phyloP scores from a whole-genome alignment of 805 yeast species.

The Teunomyces funiuensis region DNA sequence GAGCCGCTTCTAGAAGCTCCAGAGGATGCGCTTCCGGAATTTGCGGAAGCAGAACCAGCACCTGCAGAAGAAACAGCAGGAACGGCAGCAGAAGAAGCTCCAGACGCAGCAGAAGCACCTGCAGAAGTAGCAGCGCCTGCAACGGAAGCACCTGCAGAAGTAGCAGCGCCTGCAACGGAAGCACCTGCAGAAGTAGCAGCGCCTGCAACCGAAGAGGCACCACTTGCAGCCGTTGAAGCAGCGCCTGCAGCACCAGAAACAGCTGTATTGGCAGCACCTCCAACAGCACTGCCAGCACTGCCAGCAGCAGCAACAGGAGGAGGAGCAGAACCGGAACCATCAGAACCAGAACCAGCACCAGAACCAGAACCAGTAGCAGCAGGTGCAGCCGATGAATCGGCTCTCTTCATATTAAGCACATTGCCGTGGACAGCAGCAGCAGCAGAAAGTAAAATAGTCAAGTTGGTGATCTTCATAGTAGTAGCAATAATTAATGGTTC shows the following conservation, averaged over 20 bases:
- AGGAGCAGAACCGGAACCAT: conserved; percentile 7
- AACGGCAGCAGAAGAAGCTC: conserved; percentile 16
- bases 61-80: conserved; percentile 16
- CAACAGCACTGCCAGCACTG: conserved; percentile 6
- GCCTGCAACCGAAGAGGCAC: conserved; percentile 2
- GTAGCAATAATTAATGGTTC: no score
- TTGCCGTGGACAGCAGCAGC: conserved; percentile 12
- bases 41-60: conserved; percentile 6
- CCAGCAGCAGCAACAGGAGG: conserved; percentile 7
- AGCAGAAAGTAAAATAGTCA: conserved; percentile 14
- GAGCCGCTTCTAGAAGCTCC: no score
- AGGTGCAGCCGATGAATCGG: conserved; percentile 4
- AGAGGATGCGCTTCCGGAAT: no score
- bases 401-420: conserved; percentile 6
- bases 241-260: conserved; percentile 6
- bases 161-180: no score
- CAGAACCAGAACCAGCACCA: conserved; percentile 9
- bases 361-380: conserved; percentile 9
- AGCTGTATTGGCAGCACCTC: conserved; percentile 6
- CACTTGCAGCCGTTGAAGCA: neutral
- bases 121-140: conserved; percentile 11
- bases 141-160: conserved; percentile 2
- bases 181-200: conserved; percentile 4
- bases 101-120: conserved; percentile 10
- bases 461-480: conserved; percentile 13